These are phyloP conservation scores for Cryphonectria parasitica DNA, from an alignment of 2,329 filamentous ascomycete species.

Conservation along the genomic window DNA sequence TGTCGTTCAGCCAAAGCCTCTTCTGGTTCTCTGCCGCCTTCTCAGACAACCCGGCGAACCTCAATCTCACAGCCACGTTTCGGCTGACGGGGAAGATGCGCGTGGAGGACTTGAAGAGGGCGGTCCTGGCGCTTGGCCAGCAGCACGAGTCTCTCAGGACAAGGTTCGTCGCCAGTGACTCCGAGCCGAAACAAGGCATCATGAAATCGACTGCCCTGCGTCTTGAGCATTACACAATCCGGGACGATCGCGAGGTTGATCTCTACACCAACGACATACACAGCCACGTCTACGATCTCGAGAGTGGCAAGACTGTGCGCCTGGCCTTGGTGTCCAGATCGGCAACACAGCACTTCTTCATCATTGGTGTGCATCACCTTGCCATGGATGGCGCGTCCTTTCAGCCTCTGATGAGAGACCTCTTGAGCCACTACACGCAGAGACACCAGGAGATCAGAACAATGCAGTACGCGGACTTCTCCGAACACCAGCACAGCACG, in stretches of 20 bases:
- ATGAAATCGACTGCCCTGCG: slow-evolving; percentile 31
- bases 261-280: slow-evolving; percentile 29
- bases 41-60: slow-evolving; percentile 40
- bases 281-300: slow-evolving; percentile 43
- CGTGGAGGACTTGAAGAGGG: no score
- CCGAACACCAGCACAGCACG: background rate
- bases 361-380: slow-evolving; percentile 37
- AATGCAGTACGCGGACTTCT: background rate
- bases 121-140: no score
- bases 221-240: slow-evolving; percentile 34
- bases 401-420: background rate
- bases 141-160: no score
- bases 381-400: slow-evolving; percentile 11
- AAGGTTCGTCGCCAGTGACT: no score
- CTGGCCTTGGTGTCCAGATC: slow-evolving; percentile 41
- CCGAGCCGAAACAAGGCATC: no score
- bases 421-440: background rate
- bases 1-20: slow-evolving; percentile 40
- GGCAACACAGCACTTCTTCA: slow-evolving; percentile 41
- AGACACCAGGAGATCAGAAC: background rate
- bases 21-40: slow-evolving; percentile 43
- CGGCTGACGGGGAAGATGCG: slow-evolving; percentile 38
- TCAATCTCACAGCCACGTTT: slow-evolving; percentile 42
- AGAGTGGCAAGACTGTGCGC: slow-evolving; percentile 39
- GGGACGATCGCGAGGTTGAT: slow-evolving; percentile 26